phyloP scores from a whole-genome alignment of 1,284 basidiomycete species.

The Xerocomus cyaneibrunnescens region DNA sequence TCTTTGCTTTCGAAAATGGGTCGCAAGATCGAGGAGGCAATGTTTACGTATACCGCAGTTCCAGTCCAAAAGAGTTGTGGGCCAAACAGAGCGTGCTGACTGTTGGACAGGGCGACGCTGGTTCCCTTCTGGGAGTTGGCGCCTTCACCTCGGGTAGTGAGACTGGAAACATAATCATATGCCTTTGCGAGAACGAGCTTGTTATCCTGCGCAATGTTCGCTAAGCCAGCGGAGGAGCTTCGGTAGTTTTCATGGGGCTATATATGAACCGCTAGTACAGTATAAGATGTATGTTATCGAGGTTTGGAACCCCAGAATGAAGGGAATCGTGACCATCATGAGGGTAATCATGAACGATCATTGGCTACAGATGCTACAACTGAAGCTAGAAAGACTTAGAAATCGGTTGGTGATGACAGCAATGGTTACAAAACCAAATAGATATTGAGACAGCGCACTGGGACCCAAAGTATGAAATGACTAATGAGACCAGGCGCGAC shows the following conservation, averaged over 20 bases:
- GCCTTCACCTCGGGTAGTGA: conserved; percentile 38
- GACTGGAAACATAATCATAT: conserved; percentile 50
- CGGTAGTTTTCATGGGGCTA: conserved; percentile 24
- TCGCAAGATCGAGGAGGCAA: conserved; percentile 67
- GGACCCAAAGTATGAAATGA: conserved; percentile 18
- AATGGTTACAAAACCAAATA: conserved; percentile 32
- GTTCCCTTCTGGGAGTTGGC: conserved; percentile 79
- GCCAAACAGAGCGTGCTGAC: conserved; percentile 80
- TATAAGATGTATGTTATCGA: conserved; percentile 41
- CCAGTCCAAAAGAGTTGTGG: conserved; percentile 47
- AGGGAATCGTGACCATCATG: conserved; percentile 36
- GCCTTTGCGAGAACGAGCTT: conserved; percentile 77
- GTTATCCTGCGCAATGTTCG: conserved; percentile 57
- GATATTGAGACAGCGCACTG: conserved; percentile 30
- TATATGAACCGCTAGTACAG: conserved; percentile 35
- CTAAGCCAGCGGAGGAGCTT: conserved; percentile 23
- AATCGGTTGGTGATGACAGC: conserved; percentile 29
- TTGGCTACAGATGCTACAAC: conserved; percentile 36
- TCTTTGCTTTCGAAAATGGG: conserved; percentile 83
- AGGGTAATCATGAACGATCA: conserved; percentile 40
- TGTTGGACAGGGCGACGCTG: conserved; percentile 64
- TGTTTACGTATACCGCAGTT: conserved; percentile 77
- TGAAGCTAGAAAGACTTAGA: conserved; percentile 25
- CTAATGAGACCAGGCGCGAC: conserved; percentile 7
- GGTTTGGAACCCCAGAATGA: conserved; percentile 26